Evolutionary conservation across 2,329 filamentous ascomycete species (phyloP).

Genomic region (Sclerotinia nivalis): DNA sequence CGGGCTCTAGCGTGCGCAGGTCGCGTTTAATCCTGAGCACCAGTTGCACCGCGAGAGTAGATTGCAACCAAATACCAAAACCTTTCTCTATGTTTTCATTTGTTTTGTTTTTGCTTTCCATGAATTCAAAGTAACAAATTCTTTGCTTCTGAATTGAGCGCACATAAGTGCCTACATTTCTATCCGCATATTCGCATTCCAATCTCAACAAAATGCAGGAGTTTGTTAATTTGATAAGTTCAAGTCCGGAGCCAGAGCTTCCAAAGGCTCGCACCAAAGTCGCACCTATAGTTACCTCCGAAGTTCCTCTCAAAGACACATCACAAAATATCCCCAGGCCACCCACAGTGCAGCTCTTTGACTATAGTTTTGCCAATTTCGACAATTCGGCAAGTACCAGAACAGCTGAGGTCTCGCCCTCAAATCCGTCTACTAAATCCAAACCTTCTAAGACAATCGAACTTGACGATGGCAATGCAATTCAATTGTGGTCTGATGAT

Average conservation of each 20-base stretch:
- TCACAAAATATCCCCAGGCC: background rate
- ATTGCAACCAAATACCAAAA: background rate
- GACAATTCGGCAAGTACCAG: background rate
- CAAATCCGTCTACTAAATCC: background rate
- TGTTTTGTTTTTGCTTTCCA: background rate
- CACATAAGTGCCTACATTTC: background rate
- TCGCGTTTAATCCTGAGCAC: background rate
- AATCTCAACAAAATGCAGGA: background rate
- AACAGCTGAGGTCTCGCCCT: background rate
- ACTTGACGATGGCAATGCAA: constrained; percentile 4
- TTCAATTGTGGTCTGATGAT: constrained; percentile 37
- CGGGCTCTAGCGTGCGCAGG: background rate
- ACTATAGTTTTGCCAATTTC: background rate
- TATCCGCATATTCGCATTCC: background rate
- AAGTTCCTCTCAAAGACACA: background rate
- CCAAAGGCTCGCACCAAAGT: constrained; percentile 5
- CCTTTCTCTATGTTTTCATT: background rate
- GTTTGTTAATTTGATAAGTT: constrained; percentile 13
- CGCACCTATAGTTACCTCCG: background rate
- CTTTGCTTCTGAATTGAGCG: background rate
- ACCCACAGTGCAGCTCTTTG: background rate
- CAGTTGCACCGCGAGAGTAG: background rate
- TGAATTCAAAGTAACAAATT: background rate
- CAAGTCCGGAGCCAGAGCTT: constrained; percentile 18
- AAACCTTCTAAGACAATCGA: background rate